A percentile compares a stretch with the other conserved stretches of the same genome.
phyloP scores from a whole-genome alignment of 768 basidiomycete species.

The Russula sp. region DNA sequence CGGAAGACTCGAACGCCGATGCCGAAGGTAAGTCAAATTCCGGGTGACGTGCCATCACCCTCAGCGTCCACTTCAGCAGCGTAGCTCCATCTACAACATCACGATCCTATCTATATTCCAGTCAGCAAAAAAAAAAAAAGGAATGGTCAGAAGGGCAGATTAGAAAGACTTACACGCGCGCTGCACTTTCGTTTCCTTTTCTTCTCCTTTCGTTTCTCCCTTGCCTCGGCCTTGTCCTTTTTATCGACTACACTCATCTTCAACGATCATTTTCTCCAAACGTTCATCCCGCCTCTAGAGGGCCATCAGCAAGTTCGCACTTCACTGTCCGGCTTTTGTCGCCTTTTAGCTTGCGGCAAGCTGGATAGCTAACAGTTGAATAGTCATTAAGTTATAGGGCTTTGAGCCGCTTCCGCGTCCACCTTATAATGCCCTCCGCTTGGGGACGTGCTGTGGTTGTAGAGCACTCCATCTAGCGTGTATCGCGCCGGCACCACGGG shows the following conservation, averaged over 20 bases:
- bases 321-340: too few species aligned
- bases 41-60: constrained; percentile 69
- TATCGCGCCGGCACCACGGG: constrained; percentile 60
- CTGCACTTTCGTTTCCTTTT: constrained; percentile 88
- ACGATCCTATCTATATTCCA: constrained; percentile 25
- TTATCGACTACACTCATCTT: constrained; percentile 70
- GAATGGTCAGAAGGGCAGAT: not conserved
- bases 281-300: constrained; percentile 57
- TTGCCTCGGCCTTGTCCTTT: constrained; percentile 76
- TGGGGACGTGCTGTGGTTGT: constrained; percentile 89
- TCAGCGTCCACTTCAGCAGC: constrained; percentile 39
- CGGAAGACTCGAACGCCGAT: constrained; percentile 32
- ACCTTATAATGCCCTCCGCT: constrained; percentile 95
- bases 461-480: constrained; percentile 83
- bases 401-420: too few species aligned
- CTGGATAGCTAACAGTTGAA: too few species aligned
- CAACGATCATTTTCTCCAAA: constrained; percentile 72
- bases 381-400: too few species aligned
- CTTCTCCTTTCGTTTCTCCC: constrained; percentile 86
- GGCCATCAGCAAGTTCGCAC: too few species aligned
- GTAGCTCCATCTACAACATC: constrained; percentile 33
- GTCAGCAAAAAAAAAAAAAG: not conserved
- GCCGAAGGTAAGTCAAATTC: constrained; percentile 54
- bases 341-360: too few species aligned
- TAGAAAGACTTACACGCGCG: constrained; percentile 38